Conservation (phyloP, 805 yeast species). For the Myxozyma neglecta region DNA sequence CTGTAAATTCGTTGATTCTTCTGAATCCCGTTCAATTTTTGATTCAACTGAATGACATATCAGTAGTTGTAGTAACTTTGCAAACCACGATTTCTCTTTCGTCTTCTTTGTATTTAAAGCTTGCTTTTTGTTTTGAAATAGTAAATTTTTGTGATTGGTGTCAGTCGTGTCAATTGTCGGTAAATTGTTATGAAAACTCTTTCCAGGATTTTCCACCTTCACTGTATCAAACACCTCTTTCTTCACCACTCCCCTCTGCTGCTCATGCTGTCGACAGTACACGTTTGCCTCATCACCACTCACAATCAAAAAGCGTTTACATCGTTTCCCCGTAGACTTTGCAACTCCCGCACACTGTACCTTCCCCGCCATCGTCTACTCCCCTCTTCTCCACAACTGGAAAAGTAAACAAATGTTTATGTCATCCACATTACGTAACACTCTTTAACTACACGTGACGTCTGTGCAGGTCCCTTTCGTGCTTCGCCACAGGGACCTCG, state of each 20-base stretch:
- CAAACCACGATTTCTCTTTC: background rate
- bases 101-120: no score
- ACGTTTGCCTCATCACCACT: background rate
- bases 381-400: no score
- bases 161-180: no score
- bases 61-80: background rate
- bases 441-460: no score
- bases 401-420: no score
- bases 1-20: background rate
- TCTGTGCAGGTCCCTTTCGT: no score
- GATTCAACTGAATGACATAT: background rate
- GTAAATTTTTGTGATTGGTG: no score
- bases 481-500: no score
- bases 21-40: background rate
- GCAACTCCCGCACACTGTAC: conserved; percentile 16
- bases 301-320: background rate
- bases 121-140: no score
- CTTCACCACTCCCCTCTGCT: background rate
- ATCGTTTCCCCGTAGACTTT: conserved; percentile 15
- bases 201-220: background rate
- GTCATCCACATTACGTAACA: no score
- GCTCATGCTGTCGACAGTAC: conserved; percentile 7
- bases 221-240: background rate
- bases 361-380: no score
- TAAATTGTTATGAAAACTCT: background rate